A percentile compares a stretch with the other conserved stretches of the same genome.
phyloP scores from a whole-genome alignment of 768 basidiomycete genomes.

The Tylopilus sp. region DNA sequence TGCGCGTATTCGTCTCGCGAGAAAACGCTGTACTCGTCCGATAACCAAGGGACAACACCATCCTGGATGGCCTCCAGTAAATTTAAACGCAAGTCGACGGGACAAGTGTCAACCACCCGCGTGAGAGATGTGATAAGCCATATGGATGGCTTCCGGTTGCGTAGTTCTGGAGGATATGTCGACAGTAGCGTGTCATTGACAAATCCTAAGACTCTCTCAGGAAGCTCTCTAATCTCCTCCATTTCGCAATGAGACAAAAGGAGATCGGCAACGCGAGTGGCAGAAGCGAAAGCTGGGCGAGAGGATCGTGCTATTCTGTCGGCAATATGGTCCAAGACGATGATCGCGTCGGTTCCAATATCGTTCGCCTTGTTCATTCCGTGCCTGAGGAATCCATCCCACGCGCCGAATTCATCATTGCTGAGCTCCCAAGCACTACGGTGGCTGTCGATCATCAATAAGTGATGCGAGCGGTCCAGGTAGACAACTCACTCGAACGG shows the following conservation, averaged over 20 bases:
- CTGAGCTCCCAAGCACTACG: conserved; percentile 49
- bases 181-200: conserved; percentile 56
- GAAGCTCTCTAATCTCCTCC: conserved; percentile 49
- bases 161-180: conserved; percentile 63
- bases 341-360: conserved; percentile 49
- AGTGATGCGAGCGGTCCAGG: conserved; percentile 1
- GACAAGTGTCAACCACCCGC: conserved; percentile 53
- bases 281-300: conserved; percentile 38
- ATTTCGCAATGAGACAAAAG: conserved; percentile 54
- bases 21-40: conserved; percentile 53
- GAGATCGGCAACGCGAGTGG: conserved; percentile 58
- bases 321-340: conserved; percentile 58
- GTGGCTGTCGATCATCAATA: conserved; percentile 28
- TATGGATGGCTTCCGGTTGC: conserved; percentile 48
- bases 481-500: conserved; percentile 57
- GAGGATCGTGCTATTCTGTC: conserved; percentile 40
- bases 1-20: conserved; percentile 51
- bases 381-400: conserved; percentile 56
- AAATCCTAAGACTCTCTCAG: conserved; percentile 53
- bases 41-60: conserved; percentile 58
- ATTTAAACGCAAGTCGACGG: conserved; percentile 40
- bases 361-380: conserved; percentile 57
- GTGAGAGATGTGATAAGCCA: conserved; percentile 63
- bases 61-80: conserved; percentile 52
- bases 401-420: conserved; percentile 51